Evolutionary conservation across 2,329 filamentous ascomycete species (phyloP), one percentile per base, ranked within the genome.

Genomic region (Ophiocordyceps camponoti-saundersi): DNA sequence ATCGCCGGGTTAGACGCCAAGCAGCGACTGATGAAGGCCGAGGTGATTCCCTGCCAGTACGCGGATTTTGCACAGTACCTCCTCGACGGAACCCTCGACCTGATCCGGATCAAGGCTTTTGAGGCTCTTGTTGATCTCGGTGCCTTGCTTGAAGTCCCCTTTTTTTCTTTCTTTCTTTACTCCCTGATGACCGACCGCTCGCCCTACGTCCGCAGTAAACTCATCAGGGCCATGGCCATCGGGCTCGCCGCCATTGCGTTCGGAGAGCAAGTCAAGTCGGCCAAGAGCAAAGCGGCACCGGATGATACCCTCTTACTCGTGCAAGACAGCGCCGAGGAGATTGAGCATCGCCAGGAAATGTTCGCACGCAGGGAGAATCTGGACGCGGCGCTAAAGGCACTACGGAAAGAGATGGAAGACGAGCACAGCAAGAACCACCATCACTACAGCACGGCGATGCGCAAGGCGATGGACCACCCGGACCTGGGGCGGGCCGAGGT

Each of bases 341-440:
- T 77, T 12, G 77, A 75, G 53, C 80, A 79, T 42, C 58, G 65
- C 29, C 73, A 72, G 47, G 74, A 79, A 56, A 75, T 78, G 66
- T 80, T 79, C 60, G 74, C 77, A 48, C 75, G 77, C 52, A 78
- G 79, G 53, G 72, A 75, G 55, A 80, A 86, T 56, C 64, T 78
- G 21, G 70, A 75, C 45, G 68, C 73, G 41, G 73, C 82, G 34
- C 58, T 70, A 20, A 65, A 59, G 47, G 67, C 67, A 11, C 47
- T 70, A 47, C 61, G 62, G 43, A 63, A 59, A 50, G 67, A 69
- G 52, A 66, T 70, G 65, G 62, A 68, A 11, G 62, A 66, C 50
- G 65, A 60, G 1, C 69, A 65, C 44, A 55, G 52, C 3, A 56
- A 57, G 4, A 61, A 68, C 20, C 60, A 66, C 47, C 53, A 59